Evolutionary conservation across 2,329 filamentous ascomycete species (phyloP).

Genomic region (Beauveria brongniartii): DNA sequence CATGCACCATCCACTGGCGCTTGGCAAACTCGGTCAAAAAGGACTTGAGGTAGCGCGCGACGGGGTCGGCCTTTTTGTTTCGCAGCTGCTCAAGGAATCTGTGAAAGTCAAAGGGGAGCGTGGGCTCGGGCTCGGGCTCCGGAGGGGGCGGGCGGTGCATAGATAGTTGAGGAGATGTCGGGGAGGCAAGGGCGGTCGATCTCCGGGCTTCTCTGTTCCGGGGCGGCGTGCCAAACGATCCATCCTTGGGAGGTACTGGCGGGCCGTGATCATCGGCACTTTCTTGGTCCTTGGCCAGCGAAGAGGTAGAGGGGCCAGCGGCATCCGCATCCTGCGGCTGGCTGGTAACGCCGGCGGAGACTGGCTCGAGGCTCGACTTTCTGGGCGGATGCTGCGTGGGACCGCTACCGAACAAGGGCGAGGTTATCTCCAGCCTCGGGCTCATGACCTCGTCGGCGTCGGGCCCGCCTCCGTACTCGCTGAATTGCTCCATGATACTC

Average conservation of each 20-base stretch:
- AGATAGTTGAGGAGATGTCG: conserved; percentile 40
- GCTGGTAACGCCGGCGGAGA: conserved; percentile 20
- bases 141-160: conserved; percentile 60
- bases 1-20: conserved; percentile 98
- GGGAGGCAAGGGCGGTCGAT: conserved; percentile 22
- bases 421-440: conserved; percentile 73
- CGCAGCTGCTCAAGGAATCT: conserved; percentile 91
- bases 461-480: conserved; percentile 62
- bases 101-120: conserved; percentile 93
- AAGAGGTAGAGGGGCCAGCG: conserved; percentile 26
- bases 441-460: conserved; percentile 86
- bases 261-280: conserved; percentile 40
- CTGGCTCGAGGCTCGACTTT: conserved; percentile 76
- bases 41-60: conserved; percentile 89
- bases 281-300: conserved; percentile 29
- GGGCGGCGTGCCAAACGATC: conserved; percentile 34
- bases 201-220: conserved; percentile 31
- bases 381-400: conserved; percentile 67
- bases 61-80: conserved; percentile 95
- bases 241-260: conserved; percentile 53
- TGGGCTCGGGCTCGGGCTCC: conserved; percentile 69
- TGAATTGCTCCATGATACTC: conserved; percentile 96
- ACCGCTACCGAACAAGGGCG: conserved; percentile 58
- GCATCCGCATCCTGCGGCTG: conserved; percentile 41
- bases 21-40: conserved; percentile 94